These are phyloP conservation scores for Crithidia bombi DNA, from an alignment of 208 protist species.

Conservation along the genomic window DNA sequence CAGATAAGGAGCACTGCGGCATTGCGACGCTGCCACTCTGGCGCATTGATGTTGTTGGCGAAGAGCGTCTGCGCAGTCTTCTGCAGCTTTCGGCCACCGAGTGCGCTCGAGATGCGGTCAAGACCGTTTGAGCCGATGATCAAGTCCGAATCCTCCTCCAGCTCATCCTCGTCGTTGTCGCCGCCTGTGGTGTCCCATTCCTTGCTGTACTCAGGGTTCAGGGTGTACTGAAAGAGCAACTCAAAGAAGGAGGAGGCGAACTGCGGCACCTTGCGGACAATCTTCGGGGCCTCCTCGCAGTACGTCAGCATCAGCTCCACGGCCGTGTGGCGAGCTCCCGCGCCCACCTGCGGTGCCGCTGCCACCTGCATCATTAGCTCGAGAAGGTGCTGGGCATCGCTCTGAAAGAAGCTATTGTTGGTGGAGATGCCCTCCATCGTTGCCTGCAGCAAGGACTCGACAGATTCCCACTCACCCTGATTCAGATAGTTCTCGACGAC, in stretches of 20 bases:
- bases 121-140: conserved; percentile 70
- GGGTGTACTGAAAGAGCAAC: conserved; percentile 86
- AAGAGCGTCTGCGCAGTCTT: conserved; percentile 71
- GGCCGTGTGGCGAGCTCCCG: conserved; percentile 72
- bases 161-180: conserved; percentile 65
- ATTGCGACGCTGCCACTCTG: conserved; percentile 78
- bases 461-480: conserved; percentile 61
- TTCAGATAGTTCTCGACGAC: conserved; percentile 72
- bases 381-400: conserved; percentile 54
- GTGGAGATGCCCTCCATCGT: conserved; percentile 62
- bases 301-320: conserved; percentile 83
- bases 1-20: conserved; percentile 78
- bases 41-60: conserved; percentile 63
- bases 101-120: conserved; percentile 73
- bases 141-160: conserved; percentile 68
- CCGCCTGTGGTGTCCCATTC: conserved; percentile 70
- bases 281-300: conserved; percentile 83
- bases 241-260: conserved; percentile 83
- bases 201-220: conserved; percentile 60
- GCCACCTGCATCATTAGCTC: conserved; percentile 80
- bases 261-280: conserved; percentile 74
- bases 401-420: conserved; percentile 59
- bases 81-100: conserved; percentile 83
- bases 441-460: conserved; percentile 56
- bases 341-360: conserved; percentile 50